Base-by-base conservation (phyloP, 1,139 yeast species). In the Ogataea hybrid region DNA sequence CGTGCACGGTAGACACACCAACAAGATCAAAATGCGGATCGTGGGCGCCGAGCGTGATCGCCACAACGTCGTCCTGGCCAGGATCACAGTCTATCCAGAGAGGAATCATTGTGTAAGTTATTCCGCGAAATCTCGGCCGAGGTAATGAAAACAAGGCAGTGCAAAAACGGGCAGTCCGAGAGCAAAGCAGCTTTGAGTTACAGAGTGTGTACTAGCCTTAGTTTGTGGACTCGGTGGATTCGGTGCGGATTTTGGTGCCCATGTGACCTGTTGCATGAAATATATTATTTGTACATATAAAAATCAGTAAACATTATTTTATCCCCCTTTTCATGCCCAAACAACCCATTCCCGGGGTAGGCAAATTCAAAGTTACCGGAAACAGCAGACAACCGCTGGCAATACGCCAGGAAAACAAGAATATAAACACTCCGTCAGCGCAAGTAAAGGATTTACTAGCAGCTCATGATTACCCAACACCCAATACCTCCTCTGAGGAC, bases 11-110 rank as follows among this genome's bases (percentile, higher is more conserved):
- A 15, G 95, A 83, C 22, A 88, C 73, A 1, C 95, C 96, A 4
- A 84, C 59, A 8, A 88, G 64, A 9, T 78, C 59, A 58, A 81
- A 77, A 30, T 71, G 64, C 0, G 85, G 85, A 49, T 78, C 73
- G 57, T 73, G 79, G 5, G 78, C 66, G 0, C 86, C 77, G 29
- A 88, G 54, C 15, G 85, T 65, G 6, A 88, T 69, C 8, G 95
- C 96, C 40, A 86, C 75, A 2, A 88, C 85, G 57, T 88, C 97
- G 59, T 88, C 96, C 55, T 85, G 92, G 2, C 96, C 96, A 0
- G 96, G 95, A 59, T 88, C 96, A 59, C 96, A 88, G 64, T 88
- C 96, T n/a, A 88, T 62, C 96, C 96, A 85, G 6, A 86, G 56
- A 1, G 90, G 90, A 16, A 82, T 67, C 25, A 39, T 39, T 6